Evolutionary conservation across 352 stramenopile species (phyloP).

Genomic region (Globisporangium spinosum): DNA sequence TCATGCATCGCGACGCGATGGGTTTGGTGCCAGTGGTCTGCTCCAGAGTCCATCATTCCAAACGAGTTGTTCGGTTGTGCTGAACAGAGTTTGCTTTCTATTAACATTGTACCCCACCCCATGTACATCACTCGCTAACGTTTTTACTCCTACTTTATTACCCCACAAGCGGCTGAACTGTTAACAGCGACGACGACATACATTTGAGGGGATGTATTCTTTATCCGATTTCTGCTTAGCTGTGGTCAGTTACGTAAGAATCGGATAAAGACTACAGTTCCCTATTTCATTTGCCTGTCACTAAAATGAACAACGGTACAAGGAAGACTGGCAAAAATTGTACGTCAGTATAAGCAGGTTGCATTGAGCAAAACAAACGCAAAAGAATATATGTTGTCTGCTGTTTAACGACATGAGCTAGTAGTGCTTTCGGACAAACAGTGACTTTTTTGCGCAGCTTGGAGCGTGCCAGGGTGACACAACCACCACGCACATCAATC

Average conservation of each 20-base stretch:
- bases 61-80: no score
- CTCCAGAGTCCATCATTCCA: no score
- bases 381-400: background rate
- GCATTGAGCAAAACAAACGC: background rate
- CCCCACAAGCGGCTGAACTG: no score
- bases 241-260: background rate
- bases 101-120: no score
- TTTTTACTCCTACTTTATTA: no score
- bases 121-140: no score
- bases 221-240: no score
- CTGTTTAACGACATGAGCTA: background rate
- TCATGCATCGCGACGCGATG: no score
- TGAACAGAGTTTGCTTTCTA: no score
- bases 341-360: background rate
- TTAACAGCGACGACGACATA: no score
- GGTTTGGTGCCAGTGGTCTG: no score
- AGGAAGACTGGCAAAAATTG: background rate
- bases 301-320: background rate
- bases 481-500: conserved; percentile 1
- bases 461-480: background rate
- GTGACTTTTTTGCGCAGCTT: background rate
- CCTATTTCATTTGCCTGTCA: background rate
- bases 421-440: background rate
- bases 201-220: no score
- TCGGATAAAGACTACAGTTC: background rate